Evolutionary conservation across 148 eudicot species (phyloP).

Genomic region (Rhododendron kiyosumense): DNA sequence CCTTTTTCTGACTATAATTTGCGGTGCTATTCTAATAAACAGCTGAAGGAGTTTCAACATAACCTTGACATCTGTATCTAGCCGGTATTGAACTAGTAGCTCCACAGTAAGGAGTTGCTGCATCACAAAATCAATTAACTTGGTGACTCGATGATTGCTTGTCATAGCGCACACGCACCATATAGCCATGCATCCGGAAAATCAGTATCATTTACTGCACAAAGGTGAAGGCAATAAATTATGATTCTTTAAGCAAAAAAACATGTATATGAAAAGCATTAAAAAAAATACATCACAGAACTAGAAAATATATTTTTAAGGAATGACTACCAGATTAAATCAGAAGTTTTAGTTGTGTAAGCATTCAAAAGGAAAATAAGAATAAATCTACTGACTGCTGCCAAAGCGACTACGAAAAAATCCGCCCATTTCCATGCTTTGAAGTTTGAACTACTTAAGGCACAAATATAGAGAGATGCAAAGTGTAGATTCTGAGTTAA

Average conservation of each 20-base stretch:
- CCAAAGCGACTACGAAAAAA: not conserved
- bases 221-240: not conserved
- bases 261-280: not conserved
- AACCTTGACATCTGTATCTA: not conserved
- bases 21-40: not conserved
- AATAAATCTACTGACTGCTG: not conserved
- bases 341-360: not conserved
- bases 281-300: too few relatives aligned
- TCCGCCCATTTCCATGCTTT: not conserved
- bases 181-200: too few relatives aligned
- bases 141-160: not conserved
- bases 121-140: not conserved
- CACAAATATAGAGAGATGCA: not conserved
- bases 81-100: not conserved
- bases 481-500: not conserved
- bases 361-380: not conserved
- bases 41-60: not conserved
- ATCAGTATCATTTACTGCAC: not conserved
- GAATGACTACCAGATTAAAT: not conserved
- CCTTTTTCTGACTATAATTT: too few relatives aligned
- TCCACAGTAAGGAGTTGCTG: not conserved
- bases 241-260: not conserved
- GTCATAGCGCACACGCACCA: not conserved
- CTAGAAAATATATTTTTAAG: not conserved
- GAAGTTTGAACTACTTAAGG: not conserved